These are phyloP conservation scores for Bothriochloa decipiens DNA, from an alignment of 176 grass and related monocot genomes.

Conservation along the genomic window DNA sequence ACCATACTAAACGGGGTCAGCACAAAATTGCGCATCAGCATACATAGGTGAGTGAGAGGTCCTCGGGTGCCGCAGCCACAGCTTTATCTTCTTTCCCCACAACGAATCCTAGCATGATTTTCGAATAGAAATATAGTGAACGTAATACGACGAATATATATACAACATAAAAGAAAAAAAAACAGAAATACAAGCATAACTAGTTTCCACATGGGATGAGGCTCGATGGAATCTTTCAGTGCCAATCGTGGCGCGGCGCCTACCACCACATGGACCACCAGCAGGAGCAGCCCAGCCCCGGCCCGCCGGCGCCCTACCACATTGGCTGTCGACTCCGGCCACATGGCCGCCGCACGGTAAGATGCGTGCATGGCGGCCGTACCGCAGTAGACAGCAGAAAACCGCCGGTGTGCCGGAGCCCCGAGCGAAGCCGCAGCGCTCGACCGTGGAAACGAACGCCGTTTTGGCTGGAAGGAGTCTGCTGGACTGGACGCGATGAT, in stretches of 20 bases:
- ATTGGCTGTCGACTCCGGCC: conserved; percentile 19
- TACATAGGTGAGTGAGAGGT: not conserved
- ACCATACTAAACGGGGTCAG: not conserved
- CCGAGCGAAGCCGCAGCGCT: not conserved
- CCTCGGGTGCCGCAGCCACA: not conserved
- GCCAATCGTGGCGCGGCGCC: conserved; percentile 24
- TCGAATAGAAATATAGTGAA: not conserved
- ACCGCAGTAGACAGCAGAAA: no score
- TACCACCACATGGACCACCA: conserved; percentile 35
- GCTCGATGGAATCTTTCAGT: conserved; percentile 43
- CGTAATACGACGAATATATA: no score
- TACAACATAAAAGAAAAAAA: not conserved
- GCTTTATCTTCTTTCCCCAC: not conserved
- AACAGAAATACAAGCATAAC: not conserved
- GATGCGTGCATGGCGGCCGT: not conserved
- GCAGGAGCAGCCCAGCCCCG: not conserved
- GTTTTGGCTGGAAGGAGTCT: not conserved
- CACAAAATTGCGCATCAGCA: not conserved
- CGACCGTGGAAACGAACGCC: not conserved
- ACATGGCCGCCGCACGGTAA: not conserved
- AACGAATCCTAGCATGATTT: not conserved
- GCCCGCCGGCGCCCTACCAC: not conserved
- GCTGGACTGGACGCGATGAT: not conserved
- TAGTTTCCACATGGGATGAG: conserved; percentile 6
- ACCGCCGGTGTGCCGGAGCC: not conserved